Evolutionary conservation across 108 stramenopile genomes (phyloP), one percentile per base, ranked within the genome.

Genomic region (Discostella pseudostelligera): DNA sequence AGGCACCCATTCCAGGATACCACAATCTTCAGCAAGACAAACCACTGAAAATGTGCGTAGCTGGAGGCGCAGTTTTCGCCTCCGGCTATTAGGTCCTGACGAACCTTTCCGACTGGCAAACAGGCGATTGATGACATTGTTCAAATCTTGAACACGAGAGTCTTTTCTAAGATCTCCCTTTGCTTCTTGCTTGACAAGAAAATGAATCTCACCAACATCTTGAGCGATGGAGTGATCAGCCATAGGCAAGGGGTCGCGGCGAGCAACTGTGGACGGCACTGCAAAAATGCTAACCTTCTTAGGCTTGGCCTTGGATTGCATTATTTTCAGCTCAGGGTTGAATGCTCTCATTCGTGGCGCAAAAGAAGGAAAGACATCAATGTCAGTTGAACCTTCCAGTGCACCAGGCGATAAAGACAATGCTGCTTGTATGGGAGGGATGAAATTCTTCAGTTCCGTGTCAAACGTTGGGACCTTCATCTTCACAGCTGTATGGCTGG

Each of bases 131-230:
- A 99, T 93, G 28, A 96, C 93, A 57, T 88, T 95, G 72, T 94
- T 96, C 51, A 97, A 79, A 61, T 99, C 99, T 84, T 99, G 98
- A 37, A 99, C 92, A 45, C 98, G 87, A 26, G 97, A 95, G 70
- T 99, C 99, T 84, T 99, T 99, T 22, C 99, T 80, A 28, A 99
- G 84, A 65, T 99, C 99, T 9, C 99, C 99, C 61, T 94, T 90
- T 19, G 83, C 87, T 68, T 99, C 99, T 72, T 96, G 87, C 77
- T 99, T 99, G 35, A 98, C 93, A 22, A 99, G 85, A 57, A 99
- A 97, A 55, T 94, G 90, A 58, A 94, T 57, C 65, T 94, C 90
- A 19, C 92, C 89, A 36, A 84, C 72, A 65, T 92, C 87, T 37
- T 67, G 51, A 35, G 24, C 19, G 26, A 62, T 32, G 37, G 69